These are phyloP conservation scores for Stenogyne calaminthoides DNA, from an alignment of 305 asterid genomes.

Conservation along the genomic window DNA sequence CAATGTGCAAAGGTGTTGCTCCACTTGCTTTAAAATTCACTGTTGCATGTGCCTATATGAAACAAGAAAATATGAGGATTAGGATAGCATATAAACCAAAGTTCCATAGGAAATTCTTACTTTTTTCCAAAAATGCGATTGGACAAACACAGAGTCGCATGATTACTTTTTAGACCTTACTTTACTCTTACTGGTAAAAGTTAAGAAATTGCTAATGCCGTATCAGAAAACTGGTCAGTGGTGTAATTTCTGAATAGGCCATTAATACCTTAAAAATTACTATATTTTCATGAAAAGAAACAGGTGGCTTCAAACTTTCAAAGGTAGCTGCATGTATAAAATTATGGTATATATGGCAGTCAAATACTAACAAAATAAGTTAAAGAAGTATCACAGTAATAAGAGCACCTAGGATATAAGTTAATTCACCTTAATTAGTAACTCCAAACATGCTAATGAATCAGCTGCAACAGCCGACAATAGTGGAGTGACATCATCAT, in stretches of 20 bases:
- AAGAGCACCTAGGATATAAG: not conserved
- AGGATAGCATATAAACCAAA: not conserved
- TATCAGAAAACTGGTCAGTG: not conserved
- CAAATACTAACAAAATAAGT: not conserved
- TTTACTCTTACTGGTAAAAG: not conserved
- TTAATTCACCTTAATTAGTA: slow-evolving; percentile 64
- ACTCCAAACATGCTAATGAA: slow-evolving; percentile 74
- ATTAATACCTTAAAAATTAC: not conserved
- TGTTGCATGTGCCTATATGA: slow-evolving; percentile 75
- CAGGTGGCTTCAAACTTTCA: not conserved
- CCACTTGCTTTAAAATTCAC: slow-evolving; percentile 86
- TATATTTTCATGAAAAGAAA: not conserved
- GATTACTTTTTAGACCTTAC: not conserved
- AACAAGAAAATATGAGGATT: slow-evolving; percentile 26
- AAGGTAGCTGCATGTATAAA: not conserved
- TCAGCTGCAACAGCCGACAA: slow-evolving; percentile 94
- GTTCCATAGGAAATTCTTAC: not conserved
- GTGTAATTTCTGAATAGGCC: not conserved
- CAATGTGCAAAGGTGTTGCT: slow-evolving; percentile 93
- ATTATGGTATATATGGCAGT: not conserved
- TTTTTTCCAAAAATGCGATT: not conserved
- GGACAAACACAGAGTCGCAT: not conserved
- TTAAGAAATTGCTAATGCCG: not conserved
- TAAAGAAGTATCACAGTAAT: slow-evolving; percentile 1
- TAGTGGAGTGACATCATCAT: slow-evolving; percentile 85